Conservation (phyloP, 768 basidiomycete genomes). For the Heimioporus sp. region DNA sequence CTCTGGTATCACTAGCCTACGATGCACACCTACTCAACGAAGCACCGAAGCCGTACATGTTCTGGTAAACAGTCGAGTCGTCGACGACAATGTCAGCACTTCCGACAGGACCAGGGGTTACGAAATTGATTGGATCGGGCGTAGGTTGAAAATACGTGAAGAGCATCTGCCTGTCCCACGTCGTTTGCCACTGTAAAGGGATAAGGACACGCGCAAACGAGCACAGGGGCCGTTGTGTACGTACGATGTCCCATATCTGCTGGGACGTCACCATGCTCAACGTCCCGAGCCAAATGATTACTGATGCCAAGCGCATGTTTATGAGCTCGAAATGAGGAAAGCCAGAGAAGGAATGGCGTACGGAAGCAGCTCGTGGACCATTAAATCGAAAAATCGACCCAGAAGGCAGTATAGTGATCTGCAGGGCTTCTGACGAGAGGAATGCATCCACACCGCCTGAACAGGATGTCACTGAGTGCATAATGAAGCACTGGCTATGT, state of each 20-base stretch:
- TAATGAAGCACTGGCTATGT: too few species aligned
- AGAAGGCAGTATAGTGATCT: background rate
- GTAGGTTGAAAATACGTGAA: conserved; percentile 31
- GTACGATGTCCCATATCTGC: conserved; percentile 54
- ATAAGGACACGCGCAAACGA: background rate
- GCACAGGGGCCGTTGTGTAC: conserved; percentile 12
- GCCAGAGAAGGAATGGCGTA: conserved; percentile 4
- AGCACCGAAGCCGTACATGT: conserved; percentile 66
- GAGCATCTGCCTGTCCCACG: conserved; percentile 30
- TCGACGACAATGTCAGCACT: conserved; percentile 62
- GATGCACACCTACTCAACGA: conserved; percentile 48
- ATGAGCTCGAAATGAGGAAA: background rate
- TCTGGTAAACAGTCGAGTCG: conserved; percentile 55
- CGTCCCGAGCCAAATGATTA: conserved; percentile 14
- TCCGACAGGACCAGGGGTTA: conserved; percentile 49
- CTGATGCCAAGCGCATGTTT: conserved; percentile 16
- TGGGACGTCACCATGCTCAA: conserved; percentile 37
- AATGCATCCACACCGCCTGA: background rate
- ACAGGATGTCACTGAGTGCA: background rate
- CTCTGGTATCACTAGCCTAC: background rate
- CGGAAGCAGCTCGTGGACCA: background rate
- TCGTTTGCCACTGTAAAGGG: conserved; percentile 53
- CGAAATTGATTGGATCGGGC: conserved; percentile 32
- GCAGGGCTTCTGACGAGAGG: background rate
- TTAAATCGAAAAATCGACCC: conserved; percentile 16